Conservation (phyloP, 176 grass and related monocot genomes). For the Aegilops umbellulata region DNA sequence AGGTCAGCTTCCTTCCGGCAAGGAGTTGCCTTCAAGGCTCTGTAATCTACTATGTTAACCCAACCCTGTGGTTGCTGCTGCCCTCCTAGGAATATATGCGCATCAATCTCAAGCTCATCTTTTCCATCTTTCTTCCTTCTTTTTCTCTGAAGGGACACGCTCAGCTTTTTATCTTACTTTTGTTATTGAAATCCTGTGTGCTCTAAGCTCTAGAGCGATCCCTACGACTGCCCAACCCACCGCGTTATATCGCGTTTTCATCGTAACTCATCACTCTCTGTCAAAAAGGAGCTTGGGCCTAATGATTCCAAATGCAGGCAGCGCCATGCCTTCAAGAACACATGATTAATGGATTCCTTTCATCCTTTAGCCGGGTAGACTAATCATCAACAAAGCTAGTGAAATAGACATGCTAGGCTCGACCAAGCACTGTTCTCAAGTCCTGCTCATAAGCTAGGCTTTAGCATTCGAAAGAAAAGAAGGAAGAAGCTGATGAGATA, state of each 20-base stretch:
- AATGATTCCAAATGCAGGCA: slow-evolving; percentile 21
- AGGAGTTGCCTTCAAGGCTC: slow-evolving; percentile 53
- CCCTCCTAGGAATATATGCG: slow-evolving; percentile 3
- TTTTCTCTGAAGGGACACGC: background rate
- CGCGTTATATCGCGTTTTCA: background rate
- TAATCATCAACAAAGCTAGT: slow-evolving; percentile 26
- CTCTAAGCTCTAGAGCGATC: slow-evolving; percentile 17
- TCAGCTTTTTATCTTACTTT: slow-evolving; percentile 25
- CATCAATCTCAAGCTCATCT: background rate
- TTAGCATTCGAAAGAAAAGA: background rate
- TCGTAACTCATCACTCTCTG: background rate
- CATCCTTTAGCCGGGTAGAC: background rate
- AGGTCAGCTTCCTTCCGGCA: slow-evolving; percentile 2
- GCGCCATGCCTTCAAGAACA: background rate
- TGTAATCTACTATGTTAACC: background rate
- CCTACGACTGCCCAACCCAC: slow-evolving; percentile 28
- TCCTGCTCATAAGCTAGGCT: background rate
- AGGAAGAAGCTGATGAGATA: background rate
- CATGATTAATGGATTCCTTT: slow-evolving; percentile 12
- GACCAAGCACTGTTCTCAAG: slow-evolving; percentile 26
- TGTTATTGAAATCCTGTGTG: background rate
- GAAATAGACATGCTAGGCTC: slow-evolving; percentile 17
- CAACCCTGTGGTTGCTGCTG: background rate
- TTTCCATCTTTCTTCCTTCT: slow-evolving; percentile 12
- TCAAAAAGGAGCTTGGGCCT: background rate